Conservation (phyloP, 202 grass and related monocot genomes). For the Dendrocalamus latiflorus region DNA sequence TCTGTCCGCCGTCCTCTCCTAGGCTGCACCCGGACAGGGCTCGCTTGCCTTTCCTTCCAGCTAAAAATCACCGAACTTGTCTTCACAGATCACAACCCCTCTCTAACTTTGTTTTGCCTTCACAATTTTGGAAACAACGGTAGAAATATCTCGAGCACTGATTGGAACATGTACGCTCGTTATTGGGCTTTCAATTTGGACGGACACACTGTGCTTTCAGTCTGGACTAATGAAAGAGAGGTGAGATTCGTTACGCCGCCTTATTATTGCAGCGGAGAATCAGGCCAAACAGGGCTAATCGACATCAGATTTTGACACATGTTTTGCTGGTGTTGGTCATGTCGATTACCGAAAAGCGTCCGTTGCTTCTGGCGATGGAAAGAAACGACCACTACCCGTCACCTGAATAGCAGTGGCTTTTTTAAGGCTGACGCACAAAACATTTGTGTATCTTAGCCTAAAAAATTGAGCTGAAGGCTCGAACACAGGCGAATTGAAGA, state of each 20-base stretch:
- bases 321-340: background rate
- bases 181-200: background rate
- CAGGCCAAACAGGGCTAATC: background rate
- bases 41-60: background rate
- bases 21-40: background rate
- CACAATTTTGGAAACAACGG: background rate
- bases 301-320: background rate
- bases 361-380: background rate
- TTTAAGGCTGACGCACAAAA: too few relatives aligned
- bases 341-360: background rate
- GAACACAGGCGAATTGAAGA: too few relatives aligned
- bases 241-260: background rate
- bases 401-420: background rate
- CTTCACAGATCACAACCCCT: background rate
- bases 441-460: too few relatives aligned
- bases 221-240: background rate
- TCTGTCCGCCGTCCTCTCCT: background rate
- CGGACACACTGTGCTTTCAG: background rate
- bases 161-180: background rate
- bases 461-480: too few relatives aligned
- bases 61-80: background rate
- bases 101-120: too few relatives aligned
- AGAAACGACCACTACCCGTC: background rate
- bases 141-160: background rate
- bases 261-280: background rate